phyloP scores from a whole-genome alignment of 2,329 filamentous ascomycete species.

The Torrubiellomyces zombiae region DNA sequence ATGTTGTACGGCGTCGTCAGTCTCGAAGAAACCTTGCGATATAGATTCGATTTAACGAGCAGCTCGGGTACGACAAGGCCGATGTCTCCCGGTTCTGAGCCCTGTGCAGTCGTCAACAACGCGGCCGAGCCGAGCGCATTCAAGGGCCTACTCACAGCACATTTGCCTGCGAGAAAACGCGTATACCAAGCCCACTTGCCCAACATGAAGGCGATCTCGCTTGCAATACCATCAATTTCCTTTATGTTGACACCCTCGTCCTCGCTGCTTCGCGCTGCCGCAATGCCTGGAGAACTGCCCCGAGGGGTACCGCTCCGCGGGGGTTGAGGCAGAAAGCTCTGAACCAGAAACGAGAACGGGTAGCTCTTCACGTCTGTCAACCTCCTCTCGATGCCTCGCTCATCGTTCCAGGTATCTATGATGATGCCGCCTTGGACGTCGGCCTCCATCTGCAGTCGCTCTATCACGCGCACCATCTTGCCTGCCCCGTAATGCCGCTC shows the following conservation, averaged over 20 bases:
- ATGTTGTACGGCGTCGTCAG: conserved; percentile 70
- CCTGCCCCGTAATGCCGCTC: conserved; percentile 86
- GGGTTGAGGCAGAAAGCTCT: conserved; percentile 70
- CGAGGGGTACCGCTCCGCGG: conserved; percentile 48
- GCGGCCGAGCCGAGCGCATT: too few species aligned
- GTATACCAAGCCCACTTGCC: conserved; percentile 86
- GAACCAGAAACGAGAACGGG: conserved; percentile 89
- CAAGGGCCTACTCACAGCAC: conserved; percentile 40
- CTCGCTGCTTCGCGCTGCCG: conserved; percentile 48
- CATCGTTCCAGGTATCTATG: conserved; percentile 88
- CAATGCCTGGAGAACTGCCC: conserved; percentile 52
- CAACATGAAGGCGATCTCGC: conserved; percentile 82
- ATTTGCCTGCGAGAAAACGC: conserved; percentile 76
- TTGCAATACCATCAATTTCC: conserved; percentile 75
- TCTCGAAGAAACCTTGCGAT: conserved; percentile 58
- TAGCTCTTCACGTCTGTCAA: conserved; percentile 95
- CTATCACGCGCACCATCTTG: conserved; percentile 89
- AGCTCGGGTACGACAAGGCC: conserved; percentile 60
- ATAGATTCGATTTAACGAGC: conserved; percentile 61
- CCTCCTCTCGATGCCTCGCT: conserved; percentile 66
- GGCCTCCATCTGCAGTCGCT: conserved; percentile 81
- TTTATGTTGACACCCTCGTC: conserved; percentile 96
- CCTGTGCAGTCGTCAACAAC: neutral
- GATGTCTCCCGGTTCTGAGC: neutral
- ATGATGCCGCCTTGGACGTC: conserved; percentile 94